A percentile compares a stretch with the other conserved stretches of the same genome.
phyloP scores from a whole-genome alignment of 352 stramenopile species.

The Sclerospora graminicola region DNA sequence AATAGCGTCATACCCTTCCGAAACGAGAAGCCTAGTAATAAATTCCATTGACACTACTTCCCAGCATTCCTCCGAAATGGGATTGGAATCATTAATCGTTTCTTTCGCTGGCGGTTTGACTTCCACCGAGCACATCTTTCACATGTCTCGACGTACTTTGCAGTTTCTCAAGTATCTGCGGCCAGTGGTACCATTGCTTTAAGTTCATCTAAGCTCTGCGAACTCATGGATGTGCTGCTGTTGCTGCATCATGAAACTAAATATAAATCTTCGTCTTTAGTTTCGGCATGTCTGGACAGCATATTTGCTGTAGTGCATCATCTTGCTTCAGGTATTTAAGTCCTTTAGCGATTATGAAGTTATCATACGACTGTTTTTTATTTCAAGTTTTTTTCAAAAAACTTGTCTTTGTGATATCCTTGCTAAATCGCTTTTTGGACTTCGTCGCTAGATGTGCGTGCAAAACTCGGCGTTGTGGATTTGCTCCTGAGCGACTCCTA shows the following conservation, averaged over 20 bases:
- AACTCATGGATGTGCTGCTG: slow-evolving; percentile 6
- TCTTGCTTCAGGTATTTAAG: neutral
- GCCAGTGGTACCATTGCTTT: slow-evolving; percentile 8
- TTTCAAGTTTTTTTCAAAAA: neutral
- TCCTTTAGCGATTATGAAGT: neutral
- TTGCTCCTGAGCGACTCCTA: too few relatives aligned
- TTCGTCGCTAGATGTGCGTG: too few relatives aligned
- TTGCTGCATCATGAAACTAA: slow-evolving; percentile 11
- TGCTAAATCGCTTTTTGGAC: too few relatives aligned
- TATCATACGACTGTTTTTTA: neutral
- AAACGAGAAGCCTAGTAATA: neutral
- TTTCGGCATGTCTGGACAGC: neutral
- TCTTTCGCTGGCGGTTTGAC: neutral
- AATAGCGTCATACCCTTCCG: slow-evolving; percentile 1
- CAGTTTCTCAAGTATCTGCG: neutral
- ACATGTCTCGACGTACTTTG: neutral
- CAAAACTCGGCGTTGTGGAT: too few relatives aligned
- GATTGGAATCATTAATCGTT: neutral
- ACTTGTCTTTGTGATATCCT: neutral
- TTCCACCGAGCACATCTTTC: neutral
- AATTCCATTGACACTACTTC: slow-evolving; percentile 1
- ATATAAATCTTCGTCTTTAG: slow-evolving; percentile 1
- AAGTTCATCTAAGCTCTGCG: slow-evolving; percentile 6
- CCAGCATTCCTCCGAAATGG: neutral
- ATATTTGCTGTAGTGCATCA: neutral